phyloP scores from a whole-genome alignment of 1,284 basidiomycete species.

The Retiboletus fuscus region DNA sequence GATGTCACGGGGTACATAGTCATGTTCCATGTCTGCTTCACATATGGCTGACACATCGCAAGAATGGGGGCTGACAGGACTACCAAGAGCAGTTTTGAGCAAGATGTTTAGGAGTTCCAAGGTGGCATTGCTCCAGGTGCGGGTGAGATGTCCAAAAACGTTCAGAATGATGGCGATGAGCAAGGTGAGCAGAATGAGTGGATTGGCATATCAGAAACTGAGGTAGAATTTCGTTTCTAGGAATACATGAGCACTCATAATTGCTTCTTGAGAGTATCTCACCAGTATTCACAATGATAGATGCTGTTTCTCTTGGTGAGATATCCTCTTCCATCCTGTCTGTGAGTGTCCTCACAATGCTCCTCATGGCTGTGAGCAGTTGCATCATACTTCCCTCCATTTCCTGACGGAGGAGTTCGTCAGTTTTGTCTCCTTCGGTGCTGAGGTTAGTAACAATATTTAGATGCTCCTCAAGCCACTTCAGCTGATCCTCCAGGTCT shows the following conservation, averaged over 20 bases:
- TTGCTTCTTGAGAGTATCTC: not conserved
- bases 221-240: not conserved
- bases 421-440: no score
- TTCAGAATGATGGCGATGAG: not conserved
- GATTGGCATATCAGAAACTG: not conserved
- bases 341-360: no score
- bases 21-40: not conserved
- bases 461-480: not conserved
- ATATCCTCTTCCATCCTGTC: not conserved
- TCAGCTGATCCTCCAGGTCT: no score
- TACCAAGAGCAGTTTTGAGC: not conserved
- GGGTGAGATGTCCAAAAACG: not conserved
- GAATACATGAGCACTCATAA: not conserved
- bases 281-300: not conserved
- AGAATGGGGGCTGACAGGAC: not conserved
- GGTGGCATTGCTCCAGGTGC: not conserved
- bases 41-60: accelerated
- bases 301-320: not conserved
- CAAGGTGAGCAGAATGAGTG: not conserved
- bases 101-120: not conserved
- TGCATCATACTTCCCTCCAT: no score
- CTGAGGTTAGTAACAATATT: no score
- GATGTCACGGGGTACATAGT: not conserved
- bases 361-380: no score
- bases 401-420: no score